Conservation (phyloP, 192 early-diverging fungal species). For the Coemansia sp. region DNA sequence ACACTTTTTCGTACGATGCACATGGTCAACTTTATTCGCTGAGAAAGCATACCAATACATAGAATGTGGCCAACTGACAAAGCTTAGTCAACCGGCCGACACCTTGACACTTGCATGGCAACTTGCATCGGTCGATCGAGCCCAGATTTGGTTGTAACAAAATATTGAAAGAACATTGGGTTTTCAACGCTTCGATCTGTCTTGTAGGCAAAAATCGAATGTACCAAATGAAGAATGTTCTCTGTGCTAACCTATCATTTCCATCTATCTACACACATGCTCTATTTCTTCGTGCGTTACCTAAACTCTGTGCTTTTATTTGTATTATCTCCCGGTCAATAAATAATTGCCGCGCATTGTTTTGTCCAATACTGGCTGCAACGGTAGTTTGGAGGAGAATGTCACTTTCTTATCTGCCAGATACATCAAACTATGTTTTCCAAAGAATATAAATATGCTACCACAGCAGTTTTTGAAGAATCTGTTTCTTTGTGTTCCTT, state of each 20-base stretch:
- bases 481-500: not conserved
- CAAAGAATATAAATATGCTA: not conserved
- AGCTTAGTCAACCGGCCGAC: no score
- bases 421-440: not conserved
- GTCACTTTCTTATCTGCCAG: not conserved
- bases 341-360: not conserved
- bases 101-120: not conserved
- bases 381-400: not conserved
- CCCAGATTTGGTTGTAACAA: not conserved
- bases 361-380: not conserved
- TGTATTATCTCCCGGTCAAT: not conserved
- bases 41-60: not conserved
- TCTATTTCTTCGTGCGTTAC: slow-evolving; percentile 4
- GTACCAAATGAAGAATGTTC: slow-evolving; percentile 1
- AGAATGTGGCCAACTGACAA: no score
- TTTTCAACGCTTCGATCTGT: not conserved
- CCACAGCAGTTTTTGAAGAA: not conserved
- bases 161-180: not conserved
- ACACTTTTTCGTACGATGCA: not conserved
- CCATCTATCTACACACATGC: slow-evolving; percentile 2
- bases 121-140: not conserved
- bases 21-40: not conserved
- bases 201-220: not conserved
- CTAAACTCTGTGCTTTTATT: not conserved
- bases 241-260: not conserved